Base-by-base conservation (phyloP, 495 filamentous ascomycete genomes). In the Gamarada debralockiae region DNA sequence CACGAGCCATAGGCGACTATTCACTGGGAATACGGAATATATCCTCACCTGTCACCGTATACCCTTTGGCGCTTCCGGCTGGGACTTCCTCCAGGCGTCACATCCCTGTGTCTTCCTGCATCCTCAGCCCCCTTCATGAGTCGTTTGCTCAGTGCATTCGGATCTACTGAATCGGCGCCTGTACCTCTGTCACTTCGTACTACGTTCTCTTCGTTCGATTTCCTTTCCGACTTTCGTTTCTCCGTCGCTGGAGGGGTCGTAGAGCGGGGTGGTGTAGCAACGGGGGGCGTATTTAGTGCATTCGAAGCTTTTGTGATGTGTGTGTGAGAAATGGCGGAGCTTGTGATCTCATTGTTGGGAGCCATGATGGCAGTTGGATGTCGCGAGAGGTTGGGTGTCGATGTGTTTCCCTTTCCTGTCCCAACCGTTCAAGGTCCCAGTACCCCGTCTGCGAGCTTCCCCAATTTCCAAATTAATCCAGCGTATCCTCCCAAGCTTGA, bases 31-130 rank as follows among this genome's bases (percentile, higher is more conserved):
- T 15, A 39, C 18, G 3, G 18, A 34, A 49, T 7, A 24, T 53
- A 27, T 36, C 41, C 61, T 60, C 54, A 64, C 61, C 61, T 64
- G 34, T 64, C 61, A 29, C 61, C 61, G 65, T 95, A 90, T 5
- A 96, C 80, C 50, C 90, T 78, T 62, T 90, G 91, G 41, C 90
- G 79, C 67, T 96, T 96, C 60, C 91, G 77, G 70, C 84, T 90
- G 13, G 91, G 90, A 65, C 88, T 95, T 12, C 79, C 81, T 41
- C 74, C 81, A 0, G 89, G 85, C 13, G 89, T 88, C 43, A 79
- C 77, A 43, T 92, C 85, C 56, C 86, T 71, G 47, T 75, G 70
- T 61, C 70, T 68, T 8, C 77, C 81, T n/a, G 73, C 76, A 27
- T 85, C 73, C 53, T 86, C 83, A 59, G 80, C 79, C 38, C 81